A percentile compares a stretch with the other conserved stretches of the same genome.
Evolutionary conservation across 2,329 filamentous ascomycete genomes (phyloP).

Genomic region (Sarocladium strictum): DNA sequence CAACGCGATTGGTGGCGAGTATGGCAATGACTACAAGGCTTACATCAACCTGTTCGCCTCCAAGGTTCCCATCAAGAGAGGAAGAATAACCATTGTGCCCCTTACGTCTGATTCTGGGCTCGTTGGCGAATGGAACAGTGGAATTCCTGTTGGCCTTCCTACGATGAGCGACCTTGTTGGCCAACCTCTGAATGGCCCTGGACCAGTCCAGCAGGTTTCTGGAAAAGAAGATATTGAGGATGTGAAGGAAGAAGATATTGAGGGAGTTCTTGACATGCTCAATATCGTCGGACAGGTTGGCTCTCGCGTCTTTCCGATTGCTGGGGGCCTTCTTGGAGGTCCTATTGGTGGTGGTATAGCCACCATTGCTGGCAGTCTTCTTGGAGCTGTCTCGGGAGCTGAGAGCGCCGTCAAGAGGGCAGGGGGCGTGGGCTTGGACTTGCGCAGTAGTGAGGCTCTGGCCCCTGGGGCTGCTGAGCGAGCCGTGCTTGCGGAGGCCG

Average conservation of each 20-base stretch:
- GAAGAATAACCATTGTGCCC: background rate
- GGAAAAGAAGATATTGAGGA: background rate
- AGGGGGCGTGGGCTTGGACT: conserved; percentile 10
- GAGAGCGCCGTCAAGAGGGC: conserved; percentile 18
- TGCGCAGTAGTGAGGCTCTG: conserved; percentile 8
- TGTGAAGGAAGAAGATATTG: too few relatives aligned
- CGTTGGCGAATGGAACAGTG: too few relatives aligned
- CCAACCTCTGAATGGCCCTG: background rate
- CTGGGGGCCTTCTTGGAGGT: background rate
- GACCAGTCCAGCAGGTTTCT: background rate
- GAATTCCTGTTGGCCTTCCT: too few relatives aligned
- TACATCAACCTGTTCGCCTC: conserved; percentile 13
- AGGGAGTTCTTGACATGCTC: background rate
- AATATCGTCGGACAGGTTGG: background rate
- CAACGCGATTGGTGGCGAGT: conserved; percentile 17
- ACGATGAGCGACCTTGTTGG: too few relatives aligned
- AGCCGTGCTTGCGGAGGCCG: conserved; percentile 17
- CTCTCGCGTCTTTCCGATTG: background rate
- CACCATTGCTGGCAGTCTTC: background rate
- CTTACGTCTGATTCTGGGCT: background rate
- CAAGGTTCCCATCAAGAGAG: background rate
- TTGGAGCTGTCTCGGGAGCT: conserved; percentile 1
- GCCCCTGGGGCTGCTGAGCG: conserved; percentile 14
- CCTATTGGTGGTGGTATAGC: background rate
- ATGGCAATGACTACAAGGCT: conserved; percentile 18